A percentile compares a stretch with the other conserved stretches of the same genome.
Evolutionary conservation across 2,329 filamentous ascomycete species (phyloP).

Genomic region (Pseudogymnoascus sp.): DNA sequence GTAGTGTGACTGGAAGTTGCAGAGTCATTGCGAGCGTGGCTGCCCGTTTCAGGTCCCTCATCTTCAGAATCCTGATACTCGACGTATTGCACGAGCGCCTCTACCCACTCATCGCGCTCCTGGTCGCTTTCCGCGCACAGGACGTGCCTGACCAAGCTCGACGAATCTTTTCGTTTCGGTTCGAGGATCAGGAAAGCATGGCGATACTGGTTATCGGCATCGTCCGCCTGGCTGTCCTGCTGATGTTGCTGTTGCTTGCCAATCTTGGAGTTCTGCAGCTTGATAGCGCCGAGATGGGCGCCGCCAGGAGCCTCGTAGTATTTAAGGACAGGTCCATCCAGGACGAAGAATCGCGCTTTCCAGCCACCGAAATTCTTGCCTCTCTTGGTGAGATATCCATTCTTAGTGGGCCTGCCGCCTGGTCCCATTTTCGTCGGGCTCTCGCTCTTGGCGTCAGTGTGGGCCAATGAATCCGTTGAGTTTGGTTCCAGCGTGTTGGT

Average conservation of each 20-base stretch:
- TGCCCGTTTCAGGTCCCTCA: conserved; percentile 37
- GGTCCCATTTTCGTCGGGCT: conserved; percentile 42
- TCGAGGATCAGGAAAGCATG: conserved; percentile 94
- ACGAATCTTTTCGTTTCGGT: conserved; percentile 92
- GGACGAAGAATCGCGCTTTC: conserved; percentile 74
- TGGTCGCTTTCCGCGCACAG: conserved; percentile 90
- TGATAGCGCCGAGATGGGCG: conserved; percentile 86
- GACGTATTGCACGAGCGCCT: conserved; percentile 80
- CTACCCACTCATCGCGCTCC: conserved; percentile 91
- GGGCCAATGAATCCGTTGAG: conserved; percentile 44
- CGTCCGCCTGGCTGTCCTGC: conserved; percentile 56
- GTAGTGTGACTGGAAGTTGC: conserved; percentile 29
- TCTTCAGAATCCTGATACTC: conserved; percentile 61
- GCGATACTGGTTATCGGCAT: conserved; percentile 86
- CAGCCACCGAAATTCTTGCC: conserved; percentile 99
- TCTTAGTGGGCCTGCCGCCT: conserved; percentile 63
- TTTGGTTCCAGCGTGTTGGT: conserved; percentile 55
- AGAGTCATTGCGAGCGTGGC: conserved; percentile 34
- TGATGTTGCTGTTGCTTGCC: conserved; percentile 74
- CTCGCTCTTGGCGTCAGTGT: conserved; percentile 32
- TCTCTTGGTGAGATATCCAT: conserved; percentile 89
- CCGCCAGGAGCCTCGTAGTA: conserved; percentile 92
- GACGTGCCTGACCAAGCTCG: conserved; percentile 81
- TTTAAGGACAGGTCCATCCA: conserved; percentile 65
- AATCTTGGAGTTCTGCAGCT: conserved; percentile 82